A percentile compares a stretch with the other conserved stretches of the same genome.
phyloP scores from a whole-genome alignment of 495 filamentous ascomycete species.

The Aspergillus campestris region DNA sequence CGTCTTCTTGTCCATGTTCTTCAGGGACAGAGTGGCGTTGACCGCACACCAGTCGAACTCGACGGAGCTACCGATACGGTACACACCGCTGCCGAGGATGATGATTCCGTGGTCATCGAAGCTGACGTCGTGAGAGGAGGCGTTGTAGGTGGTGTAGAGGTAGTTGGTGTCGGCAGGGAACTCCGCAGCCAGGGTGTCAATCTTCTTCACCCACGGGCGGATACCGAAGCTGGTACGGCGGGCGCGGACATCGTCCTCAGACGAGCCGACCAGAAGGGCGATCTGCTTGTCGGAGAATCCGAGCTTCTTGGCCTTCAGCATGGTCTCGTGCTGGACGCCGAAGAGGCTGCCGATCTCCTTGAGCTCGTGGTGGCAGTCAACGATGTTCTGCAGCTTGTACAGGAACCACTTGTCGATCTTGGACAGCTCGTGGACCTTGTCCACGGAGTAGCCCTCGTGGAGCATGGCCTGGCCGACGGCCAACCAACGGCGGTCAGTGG shows the following conservation, averaged over 20 bases:
- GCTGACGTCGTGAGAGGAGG: conserved; percentile 85
- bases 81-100: conserved; percentile 88
- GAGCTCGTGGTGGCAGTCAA: conserved; percentile 78
- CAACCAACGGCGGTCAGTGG: conserved; percentile 91
- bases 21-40: conserved; percentile 79
- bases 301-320: conserved; percentile 89
- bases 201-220: conserved; percentile 89
- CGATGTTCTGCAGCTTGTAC: conserved; percentile 94
- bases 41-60: conserved; percentile 99
- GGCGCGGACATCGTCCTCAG: conserved; percentile 84
- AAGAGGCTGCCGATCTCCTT: conserved; percentile 81
- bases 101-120: conserved; percentile 91
- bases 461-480: conserved; percentile 97
- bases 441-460: conserved; percentile 89
- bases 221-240: conserved; percentile 79
- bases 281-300: conserved; percentile 98
- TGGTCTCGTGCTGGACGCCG: conserved; percentile 75
- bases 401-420: conserved; percentile 99
- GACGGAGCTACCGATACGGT: conserved; percentile 93
- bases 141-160: conserved; percentile 97
- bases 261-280: conserved; percentile 70
- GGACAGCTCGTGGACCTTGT: conserved; percentile 81
- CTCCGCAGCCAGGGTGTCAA: conserved; percentile 93
- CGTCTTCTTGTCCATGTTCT: conserved; percentile 90
- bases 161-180: conserved; percentile 98